Base-by-base conservation (phyloP, 2,329 filamentous ascomycete species). In the Ceratocystis albifundus region DNA sequence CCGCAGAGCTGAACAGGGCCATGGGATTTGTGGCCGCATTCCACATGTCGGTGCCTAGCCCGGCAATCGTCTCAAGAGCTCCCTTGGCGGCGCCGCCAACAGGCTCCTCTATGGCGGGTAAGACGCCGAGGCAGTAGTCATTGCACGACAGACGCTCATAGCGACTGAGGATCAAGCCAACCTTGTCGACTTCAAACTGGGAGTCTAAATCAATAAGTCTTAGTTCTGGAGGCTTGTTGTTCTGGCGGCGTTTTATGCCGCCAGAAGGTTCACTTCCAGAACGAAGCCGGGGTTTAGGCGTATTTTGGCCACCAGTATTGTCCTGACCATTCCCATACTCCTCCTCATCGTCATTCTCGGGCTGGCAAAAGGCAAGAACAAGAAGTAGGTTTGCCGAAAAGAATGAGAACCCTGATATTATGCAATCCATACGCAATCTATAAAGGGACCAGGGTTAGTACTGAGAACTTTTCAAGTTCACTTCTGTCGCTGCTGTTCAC, bases 371-470 rank as follows among this genome's bases (percentile, higher is more conserved):
- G 73, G 92, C 92, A 77, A 99, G 87, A 72, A 97, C 88, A 72
- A 96, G 84, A 75, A 99, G 82, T 71, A 96, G 81, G 73, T 85
- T 94, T 74, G 90, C 90, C 74, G 91, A 96, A 85, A 96, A 97
- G 76, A 99, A 82, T 70, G 93, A 95, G 76, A 99, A 88, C 72
- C 94, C 94, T 74, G 94, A 96, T 79, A 99, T 90, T 75, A 96
- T 91, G 80, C 94, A 97, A 78, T 99, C 94, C 77, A 94, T 96
- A 73, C 91, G 89, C 76, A 97, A 84, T 76, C 88, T 92, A 70
- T 69, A n/a, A 28, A 2, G 22, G 28, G 73, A 15, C 10, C 36
- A 12, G 76, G 71, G 76, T 62, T 6, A 36, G 50, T 63, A 22
- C 22, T 5, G 8, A 36, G 1, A 15, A 20, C n/a, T 15, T 36